Percentiles rank a stretch among this genome's conserved stretches.
Evolutionary conservation across 2,329 filamentous ascomycete genomes (phyloP).

Genomic region (Monosporascus cannonballus): DNA sequence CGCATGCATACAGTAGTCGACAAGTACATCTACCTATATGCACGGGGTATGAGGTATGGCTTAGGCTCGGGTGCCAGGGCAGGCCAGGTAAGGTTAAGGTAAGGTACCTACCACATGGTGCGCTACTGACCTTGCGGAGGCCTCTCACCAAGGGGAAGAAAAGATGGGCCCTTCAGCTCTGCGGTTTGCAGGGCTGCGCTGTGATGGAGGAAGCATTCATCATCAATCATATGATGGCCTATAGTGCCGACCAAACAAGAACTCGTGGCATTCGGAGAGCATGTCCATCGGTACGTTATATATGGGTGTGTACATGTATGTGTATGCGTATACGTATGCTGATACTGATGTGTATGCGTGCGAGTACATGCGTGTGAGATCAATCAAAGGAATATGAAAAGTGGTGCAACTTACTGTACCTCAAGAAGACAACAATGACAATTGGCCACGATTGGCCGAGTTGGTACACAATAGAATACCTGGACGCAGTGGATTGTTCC

Average conservation of each 20-base stretch:
- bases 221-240: neutral
- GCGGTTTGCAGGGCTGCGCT: neutral
- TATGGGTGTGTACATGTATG: neutral
- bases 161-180: neutral
- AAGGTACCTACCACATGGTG: neutral
- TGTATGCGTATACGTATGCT: neutral
- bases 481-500: neutral
- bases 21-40: neutral
- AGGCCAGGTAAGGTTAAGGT: neutral
- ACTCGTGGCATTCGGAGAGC: neutral
- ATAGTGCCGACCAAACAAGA: neutral
- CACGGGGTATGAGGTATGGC: neutral
- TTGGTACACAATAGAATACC: neutral
- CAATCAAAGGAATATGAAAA: neutral
- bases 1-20: neutral
- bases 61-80: neutral
- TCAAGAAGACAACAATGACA: neutral
- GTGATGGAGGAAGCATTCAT: neutral
- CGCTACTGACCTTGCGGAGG: neutral
- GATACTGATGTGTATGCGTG: neutral
- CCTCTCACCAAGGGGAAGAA: neutral
- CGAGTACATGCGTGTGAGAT: neutral
- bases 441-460: neutral
- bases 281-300: neutral
- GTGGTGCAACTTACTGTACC: neutral